These are phyloP conservation scores for Tricholoma saponaceum DNA, from an alignment of 768 basidiomycete genomes.

Conservation along the genomic window DNA sequence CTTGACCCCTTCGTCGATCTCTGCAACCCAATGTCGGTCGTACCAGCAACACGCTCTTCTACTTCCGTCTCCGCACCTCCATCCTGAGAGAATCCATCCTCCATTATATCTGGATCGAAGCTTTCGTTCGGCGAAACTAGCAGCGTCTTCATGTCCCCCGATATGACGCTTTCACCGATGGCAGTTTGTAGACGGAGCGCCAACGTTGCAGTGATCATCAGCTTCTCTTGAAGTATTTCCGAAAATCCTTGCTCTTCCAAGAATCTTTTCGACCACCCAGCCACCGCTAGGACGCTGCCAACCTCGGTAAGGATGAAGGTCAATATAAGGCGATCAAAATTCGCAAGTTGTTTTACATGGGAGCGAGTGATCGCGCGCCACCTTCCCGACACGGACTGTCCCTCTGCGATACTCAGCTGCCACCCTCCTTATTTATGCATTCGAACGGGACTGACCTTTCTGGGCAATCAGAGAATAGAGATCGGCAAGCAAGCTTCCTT, in stretches of 20 bases:
- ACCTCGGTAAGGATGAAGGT: background rate
- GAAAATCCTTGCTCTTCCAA: background rate
- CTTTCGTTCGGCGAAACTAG: background rate
- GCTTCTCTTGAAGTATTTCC: slow-evolving; percentile 4
- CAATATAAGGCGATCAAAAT: background rate
- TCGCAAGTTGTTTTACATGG: background rate
- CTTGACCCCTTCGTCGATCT: background rate
- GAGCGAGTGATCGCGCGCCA: slow-evolving; percentile 5
- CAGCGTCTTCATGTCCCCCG: slow-evolving; percentile 7
- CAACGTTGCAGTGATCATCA: slow-evolving; percentile 6
- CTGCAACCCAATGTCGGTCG: slow-evolving; percentile 18
- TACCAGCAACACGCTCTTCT: slow-evolving; percentile 11
- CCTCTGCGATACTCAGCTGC: background rate
- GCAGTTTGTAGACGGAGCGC: slow-evolving; percentile 10
- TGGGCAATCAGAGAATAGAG: slow-evolving; percentile 9
- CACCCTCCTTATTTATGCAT: background rate
- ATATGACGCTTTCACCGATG: slow-evolving; percentile 11
- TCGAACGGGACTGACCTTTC: slow-evolving; percentile 8
- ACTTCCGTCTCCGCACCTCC: background rate
- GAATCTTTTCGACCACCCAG: background rate
- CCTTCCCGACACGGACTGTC: slow-evolving; percentile 1
- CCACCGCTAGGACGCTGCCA: background rate
- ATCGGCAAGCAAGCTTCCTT: background rate
- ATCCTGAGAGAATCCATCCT: slow-evolving; percentile 12
- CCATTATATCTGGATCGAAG: slow-evolving; percentile 11